Evolutionary conservation across 192 early-diverging fungal genomes (phyloP), one percentile per base, ranked within the genome.

Genomic region (Backusella mclennaniae): DNA sequence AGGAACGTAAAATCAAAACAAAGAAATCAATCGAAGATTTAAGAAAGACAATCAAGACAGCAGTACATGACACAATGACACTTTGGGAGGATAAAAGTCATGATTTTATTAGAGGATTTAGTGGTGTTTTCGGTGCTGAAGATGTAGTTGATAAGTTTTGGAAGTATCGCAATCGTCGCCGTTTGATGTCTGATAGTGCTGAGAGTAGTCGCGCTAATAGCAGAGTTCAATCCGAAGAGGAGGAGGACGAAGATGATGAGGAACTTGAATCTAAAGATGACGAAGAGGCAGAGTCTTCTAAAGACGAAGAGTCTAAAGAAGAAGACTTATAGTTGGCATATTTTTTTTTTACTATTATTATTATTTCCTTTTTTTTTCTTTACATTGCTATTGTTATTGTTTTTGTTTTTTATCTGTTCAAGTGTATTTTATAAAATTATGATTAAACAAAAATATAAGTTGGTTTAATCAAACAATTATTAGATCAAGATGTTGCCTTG

Each of bases 21-120:
- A 92, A 95, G 82, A 93, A 93, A 46, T 91, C 89, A 19, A 85
- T 93, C n/a, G 85, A 90, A 7, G 90, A 89, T 23, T 87, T 95
- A 75, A 84, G 89, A 67, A 86, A 89, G 29, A 87, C 90, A 56
- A 90, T 95, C 70, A 88, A 89, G 68, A 87, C 92, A 80, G 91
- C 92, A 74, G 80, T 89, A 69, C 85, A 85, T 26, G 92, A 90
- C 11, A 91, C 90, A 11, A 87, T 89, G 56, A 87, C 86, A 31
- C 84, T 91, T 49, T 93, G 92, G 92, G 92, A 93, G 77, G 90
- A 90, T 39, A 83, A 90, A n/a, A 91, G 90, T 41, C 90, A 93
- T 67, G 93, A 95, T 66, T 89, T 92, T 74, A 85, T 95, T 19
- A 85, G 89, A 38, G 92, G 89, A 17, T 95, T 93, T 69, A 83